A percentile compares a stretch with the other conserved stretches of the same genome.
phyloP scores from a whole-genome alignment of 2,329 filamentous ascomycete genomes.

The Curvularia hawaiiensis region DNA sequence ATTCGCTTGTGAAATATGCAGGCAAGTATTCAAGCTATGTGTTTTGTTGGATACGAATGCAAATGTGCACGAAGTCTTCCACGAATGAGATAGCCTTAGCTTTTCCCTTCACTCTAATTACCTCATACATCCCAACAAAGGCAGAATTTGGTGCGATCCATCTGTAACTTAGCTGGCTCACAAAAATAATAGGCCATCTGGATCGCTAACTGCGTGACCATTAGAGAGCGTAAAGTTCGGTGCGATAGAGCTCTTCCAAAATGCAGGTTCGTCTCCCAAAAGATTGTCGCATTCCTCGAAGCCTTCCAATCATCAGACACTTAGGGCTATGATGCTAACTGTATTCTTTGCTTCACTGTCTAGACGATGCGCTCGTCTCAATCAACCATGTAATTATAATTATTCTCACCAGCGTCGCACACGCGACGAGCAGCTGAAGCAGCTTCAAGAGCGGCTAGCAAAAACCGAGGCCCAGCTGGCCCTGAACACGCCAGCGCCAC shows the following conservation, averaged over 20 bases:
- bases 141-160: not conserved
- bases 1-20: not conserved
- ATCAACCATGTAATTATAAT: not conserved
- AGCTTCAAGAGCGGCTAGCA: slow-evolving; percentile 2
- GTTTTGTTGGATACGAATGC: not conserved
- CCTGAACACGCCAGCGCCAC: not conserved
- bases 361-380: not conserved
- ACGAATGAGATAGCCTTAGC: not conserved
- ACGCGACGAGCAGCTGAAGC: slow-evolving; percentile 3
- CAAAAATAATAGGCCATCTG: not conserved
- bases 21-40: not conserved
- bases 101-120: not conserved
- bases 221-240: not conserved
- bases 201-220: not conserved
- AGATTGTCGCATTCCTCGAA: not conserved
- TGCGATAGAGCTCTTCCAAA: slow-evolving; percentile 1
- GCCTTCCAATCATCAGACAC: not conserved
- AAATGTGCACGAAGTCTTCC: not conserved
- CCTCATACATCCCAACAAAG: not conserved
- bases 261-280: not conserved
- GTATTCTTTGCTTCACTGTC: not conserved
- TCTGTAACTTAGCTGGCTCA: not conserved
- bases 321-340: not conserved
- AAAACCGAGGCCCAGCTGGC: not conserved
- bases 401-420: not conserved